These are phyloP conservation scores for Ecytonucleospora hepatopenaei DNA, from an alignment of 371 early-diverging fungal species.

Conservation along the genomic window DNA sequence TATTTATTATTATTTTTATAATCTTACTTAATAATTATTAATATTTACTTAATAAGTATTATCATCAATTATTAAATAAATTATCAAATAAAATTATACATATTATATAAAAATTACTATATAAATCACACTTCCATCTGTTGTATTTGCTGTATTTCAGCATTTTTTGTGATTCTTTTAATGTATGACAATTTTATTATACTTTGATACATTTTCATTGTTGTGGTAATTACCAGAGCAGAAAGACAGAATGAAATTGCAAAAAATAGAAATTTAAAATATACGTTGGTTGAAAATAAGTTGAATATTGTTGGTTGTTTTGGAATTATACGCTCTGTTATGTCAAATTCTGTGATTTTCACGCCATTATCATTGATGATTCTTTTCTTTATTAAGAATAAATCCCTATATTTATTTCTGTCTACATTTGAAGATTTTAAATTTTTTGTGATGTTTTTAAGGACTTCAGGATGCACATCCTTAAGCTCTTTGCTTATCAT, in stretches of 20 bases:
- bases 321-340: constrained; percentile 48
- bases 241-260: constrained; percentile 42
- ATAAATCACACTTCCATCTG: constrained; percentile 7
- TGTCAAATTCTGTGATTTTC: constrained; percentile 41
- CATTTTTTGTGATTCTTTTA: background rate
- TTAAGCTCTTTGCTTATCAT: constrained; percentile 38
- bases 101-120: too few relatives aligned
- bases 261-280: constrained; percentile 19
- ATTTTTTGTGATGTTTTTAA: constrained; percentile 26
- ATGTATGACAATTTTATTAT: constrained; percentile 17
- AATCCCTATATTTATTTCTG: constrained; percentile 41
- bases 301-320: constrained; percentile 3
- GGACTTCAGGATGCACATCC: constrained; percentile 45
- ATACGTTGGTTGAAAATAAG: constrained; percentile 22
- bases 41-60: too few relatives aligned
- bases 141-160: constrained; percentile 4
- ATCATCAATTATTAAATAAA: background rate
- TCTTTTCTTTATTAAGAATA: constrained; percentile 48
- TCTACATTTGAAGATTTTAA: constrained; percentile 28
- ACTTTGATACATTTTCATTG: constrained; percentile 47
- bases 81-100: too few relatives aligned
- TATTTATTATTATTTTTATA: background rate
- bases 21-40: too few relatives aligned
- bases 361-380: constrained; percentile 39
- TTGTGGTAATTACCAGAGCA: constrained; percentile 46